Conservation (phyloP, 2,329 filamentous ascomycete species). For the Torrubiella hemipterigena region DNA sequence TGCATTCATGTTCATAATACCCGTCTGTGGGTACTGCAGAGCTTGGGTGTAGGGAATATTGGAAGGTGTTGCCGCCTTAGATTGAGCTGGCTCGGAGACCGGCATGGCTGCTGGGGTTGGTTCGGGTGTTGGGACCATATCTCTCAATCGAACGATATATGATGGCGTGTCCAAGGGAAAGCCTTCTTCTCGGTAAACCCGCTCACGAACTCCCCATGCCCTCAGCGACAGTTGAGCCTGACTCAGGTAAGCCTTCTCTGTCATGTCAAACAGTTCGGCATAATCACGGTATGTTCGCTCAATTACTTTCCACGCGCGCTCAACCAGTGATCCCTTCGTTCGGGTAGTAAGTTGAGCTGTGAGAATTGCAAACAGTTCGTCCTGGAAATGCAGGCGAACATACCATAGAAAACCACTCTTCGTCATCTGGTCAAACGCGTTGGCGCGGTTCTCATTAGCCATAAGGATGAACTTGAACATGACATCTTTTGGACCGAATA, state of each 20-base stretch:
- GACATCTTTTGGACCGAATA: constrained; percentile 36
- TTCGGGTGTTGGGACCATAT: constrained; percentile 30
- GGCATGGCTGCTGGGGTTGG: too few species aligned
- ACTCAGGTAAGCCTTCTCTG: constrained; percentile 28
- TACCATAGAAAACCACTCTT: constrained; percentile 43
- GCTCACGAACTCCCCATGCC: constrained; percentile 40
- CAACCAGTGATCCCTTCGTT: constrained; percentile 34
- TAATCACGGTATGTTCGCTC: constrained; percentile 35
- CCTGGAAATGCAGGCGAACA: constrained; percentile 39
- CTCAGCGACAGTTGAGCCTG: constrained; percentile 36
- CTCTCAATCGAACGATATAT: constrained; percentile 33
- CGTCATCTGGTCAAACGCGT: constrained; percentile 28
- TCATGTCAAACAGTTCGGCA: constrained; percentile 36
- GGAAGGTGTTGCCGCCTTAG: constrained; percentile 15
- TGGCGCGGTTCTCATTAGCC: constrained; percentile 33
- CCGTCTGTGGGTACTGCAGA: constrained; percentile 9
- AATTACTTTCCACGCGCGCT: constrained; percentile 39
- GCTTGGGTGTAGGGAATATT: constrained; percentile 11
- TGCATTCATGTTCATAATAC: constrained; percentile 24
- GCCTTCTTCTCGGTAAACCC: constrained; percentile 23
- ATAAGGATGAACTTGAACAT: constrained; percentile 42
- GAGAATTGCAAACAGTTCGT: constrained; percentile 43
- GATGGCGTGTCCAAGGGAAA: constrained; percentile 26
- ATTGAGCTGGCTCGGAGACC: background rate
- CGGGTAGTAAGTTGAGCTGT: constrained; percentile 40